phyloP scores from a whole-genome alignment of 495 filamentous ascomycete genomes.

The Amniculicola lignicola region DNA sequence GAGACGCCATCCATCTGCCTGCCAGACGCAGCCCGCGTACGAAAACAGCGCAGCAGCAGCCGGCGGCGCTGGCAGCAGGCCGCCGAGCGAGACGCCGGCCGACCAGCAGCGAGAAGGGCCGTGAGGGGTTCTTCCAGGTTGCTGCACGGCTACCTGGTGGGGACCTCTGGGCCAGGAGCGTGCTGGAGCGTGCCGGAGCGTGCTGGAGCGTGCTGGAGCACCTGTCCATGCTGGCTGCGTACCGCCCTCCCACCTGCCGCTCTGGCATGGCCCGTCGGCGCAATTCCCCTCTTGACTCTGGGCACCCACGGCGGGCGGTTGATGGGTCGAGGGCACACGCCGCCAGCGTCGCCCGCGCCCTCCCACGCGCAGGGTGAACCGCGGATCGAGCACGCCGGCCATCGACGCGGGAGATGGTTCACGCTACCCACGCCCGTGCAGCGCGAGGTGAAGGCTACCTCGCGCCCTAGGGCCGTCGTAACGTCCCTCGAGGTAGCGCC shows the following conservation, averaged over 20 bases:
- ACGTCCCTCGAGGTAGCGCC: no score
- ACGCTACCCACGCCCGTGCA: constrained; percentile 15
- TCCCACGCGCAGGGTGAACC: not conserved
- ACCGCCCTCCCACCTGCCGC: constrained; percentile 13
- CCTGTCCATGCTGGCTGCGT: no score
- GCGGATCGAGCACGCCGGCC: constrained; percentile 3
- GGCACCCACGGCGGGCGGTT: not conserved
- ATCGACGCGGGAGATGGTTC: constrained; percentile 18
- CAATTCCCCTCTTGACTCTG: not conserved
- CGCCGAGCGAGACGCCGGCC: not conserved
- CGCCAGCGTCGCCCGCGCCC: not conserved
- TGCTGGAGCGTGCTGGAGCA: no score
- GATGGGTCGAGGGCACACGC: constrained; percentile 1
- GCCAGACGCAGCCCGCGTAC: not conserved
- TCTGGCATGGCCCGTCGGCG: constrained; percentile 4
- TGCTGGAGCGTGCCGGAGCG: no score
- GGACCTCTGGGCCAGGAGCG: no score
- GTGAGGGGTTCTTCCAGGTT: not conserved
- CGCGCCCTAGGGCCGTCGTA: no score
- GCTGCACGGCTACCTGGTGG: not conserved
- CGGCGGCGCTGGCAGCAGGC: constrained; percentile 1
- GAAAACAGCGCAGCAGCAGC: constrained; percentile 15
- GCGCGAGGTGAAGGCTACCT: constrained; percentile 10
- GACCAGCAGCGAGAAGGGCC: not conserved
- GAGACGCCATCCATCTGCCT: not conserved